These are phyloP conservation scores for Kodamaea derodonti DNA, from an alignment of 1,139 yeast species.

Conservation along the genomic window DNA sequence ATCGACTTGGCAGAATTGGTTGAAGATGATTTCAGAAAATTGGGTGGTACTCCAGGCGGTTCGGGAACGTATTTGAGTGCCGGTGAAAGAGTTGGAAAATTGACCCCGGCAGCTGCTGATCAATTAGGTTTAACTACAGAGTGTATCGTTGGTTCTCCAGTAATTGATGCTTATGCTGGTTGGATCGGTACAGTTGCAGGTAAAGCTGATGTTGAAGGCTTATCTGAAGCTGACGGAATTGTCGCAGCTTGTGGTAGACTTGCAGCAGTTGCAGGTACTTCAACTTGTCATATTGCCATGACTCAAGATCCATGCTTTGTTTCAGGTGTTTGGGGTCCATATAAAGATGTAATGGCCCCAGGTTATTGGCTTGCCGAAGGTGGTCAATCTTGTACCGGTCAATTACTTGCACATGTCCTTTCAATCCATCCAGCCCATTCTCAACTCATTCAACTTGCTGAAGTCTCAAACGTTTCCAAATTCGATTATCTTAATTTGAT, in stretches of 20 bases:
- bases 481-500: conserved; percentile 79
- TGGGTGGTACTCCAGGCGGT: conserved; percentile 79
- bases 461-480: conserved; percentile 63
- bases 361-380: conserved; percentile 98
- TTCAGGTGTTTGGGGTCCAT: conserved; percentile 98
- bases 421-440: conserved; percentile 84
- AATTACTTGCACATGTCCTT: conserved; percentile 84
- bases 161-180: conserved; percentile 97
- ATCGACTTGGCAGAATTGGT: conserved; percentile 75
- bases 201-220: conserved; percentile 52
- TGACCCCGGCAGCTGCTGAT: conserved; percentile 65
- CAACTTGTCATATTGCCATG: conserved; percentile 92
- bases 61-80: conserved; percentile 78
- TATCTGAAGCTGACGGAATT: conserved; percentile 36
- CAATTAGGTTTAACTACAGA: conserved; percentile 77
- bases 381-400: conserved; percentile 97
- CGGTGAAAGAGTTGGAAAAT: conserved; percentile 80
- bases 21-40: conserved; percentile 67
- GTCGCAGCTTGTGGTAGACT: conserved; percentile 73
- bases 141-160: conserved; percentile 90
- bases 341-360: conserved; percentile 84
- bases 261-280: conserved; percentile 98
- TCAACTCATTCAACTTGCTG: conserved; percentile 61
- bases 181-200: conserved; percentile 99
- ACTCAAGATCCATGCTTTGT: conserved; percentile 85